Conservation (phyloP, 163 green algal genomes). For the Chlorella variabilis region DNA sequence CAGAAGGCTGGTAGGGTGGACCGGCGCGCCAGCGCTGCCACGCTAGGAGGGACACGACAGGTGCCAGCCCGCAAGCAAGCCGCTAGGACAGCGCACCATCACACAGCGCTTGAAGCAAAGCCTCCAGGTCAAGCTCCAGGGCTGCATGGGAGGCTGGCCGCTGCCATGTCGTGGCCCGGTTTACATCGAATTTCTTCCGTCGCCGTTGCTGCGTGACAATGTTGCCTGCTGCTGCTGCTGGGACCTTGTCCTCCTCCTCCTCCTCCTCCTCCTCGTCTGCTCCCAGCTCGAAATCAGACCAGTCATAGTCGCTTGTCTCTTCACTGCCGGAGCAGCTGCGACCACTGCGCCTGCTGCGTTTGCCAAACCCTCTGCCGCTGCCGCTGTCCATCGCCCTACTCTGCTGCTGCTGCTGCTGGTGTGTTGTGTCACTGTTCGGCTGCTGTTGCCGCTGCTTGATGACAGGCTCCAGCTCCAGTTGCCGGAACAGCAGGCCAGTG, state of each 20-base stretch:
- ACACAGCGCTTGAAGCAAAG: slow-evolving; percentile 13
- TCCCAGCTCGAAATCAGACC: too few species aligned
- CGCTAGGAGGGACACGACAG: too few species aligned
- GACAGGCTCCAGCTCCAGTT: slow-evolving; percentile 7
- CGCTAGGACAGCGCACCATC: too few species aligned
- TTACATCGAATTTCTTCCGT: too few species aligned
- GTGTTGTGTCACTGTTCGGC: neutral
- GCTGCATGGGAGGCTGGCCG: neutral
- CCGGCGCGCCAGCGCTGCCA: too few species aligned
- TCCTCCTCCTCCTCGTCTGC: too few species aligned
- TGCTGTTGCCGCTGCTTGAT: neutral
- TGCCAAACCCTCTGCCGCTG: neutral
- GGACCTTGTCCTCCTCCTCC: too few species aligned
- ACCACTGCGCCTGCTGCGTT: neutral
- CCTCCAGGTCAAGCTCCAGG: slow-evolving; percentile 28
- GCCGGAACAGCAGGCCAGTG: neutral
- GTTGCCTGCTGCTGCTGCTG: too few species aligned
- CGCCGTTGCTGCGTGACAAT: too few species aligned
- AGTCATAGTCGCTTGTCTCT: too few species aligned
- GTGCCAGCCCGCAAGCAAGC: too few species aligned
- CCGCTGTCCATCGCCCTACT: neutral
- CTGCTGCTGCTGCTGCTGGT: neutral
- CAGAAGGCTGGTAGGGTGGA: neutral
- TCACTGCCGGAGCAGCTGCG: too few species aligned
- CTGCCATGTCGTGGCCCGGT: neutral